These are phyloP conservation scores for Ustulina deusta DNA, from an alignment of 2,329 filamentous ascomycete genomes.

Conservation along the genomic window DNA sequence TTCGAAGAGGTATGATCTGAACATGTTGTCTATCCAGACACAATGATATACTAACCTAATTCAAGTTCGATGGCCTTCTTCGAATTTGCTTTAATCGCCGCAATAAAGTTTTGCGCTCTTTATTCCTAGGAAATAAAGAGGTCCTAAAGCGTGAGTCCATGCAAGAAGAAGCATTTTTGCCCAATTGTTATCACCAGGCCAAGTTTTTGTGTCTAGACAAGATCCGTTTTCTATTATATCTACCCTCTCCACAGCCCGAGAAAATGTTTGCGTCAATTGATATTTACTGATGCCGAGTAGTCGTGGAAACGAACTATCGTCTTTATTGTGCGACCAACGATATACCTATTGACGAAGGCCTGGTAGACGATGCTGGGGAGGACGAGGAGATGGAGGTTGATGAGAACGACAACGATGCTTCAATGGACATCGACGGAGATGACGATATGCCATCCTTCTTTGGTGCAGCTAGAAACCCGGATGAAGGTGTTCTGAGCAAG, in stretches of 20 bases:
- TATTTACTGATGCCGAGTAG: slow-evolving; percentile 75
- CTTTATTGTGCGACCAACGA: slow-evolving; percentile 91
- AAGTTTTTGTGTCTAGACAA: neutral
- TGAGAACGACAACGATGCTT: slow-evolving; percentile 53
- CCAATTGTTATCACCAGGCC: no score
- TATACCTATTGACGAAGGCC: slow-evolving; percentile 78
- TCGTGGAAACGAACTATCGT: slow-evolving; percentile 89
- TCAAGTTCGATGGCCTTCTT: slow-evolving; percentile 70
- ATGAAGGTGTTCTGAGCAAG: slow-evolving; percentile 63
- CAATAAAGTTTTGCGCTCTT: slow-evolving; percentile 86
- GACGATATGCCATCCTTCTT: slow-evolving; percentile 88
- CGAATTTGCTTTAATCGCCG: slow-evolving; percentile 82
- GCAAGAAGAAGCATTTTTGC: neutral
- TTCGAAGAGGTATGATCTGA: slow-evolving; percentile 74
- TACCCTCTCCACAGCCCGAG: no score
- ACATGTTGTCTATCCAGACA: neutral
- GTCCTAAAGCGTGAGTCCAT: slow-evolving; percentile 37
- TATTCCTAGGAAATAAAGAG: slow-evolving; percentile 39
- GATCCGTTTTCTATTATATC: slow-evolving; percentile 68
- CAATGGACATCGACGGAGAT: slow-evolving; percentile 63
- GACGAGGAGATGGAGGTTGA: slow-evolving; percentile 56
- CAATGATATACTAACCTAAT: slow-evolving; percentile 12
- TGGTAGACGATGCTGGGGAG: slow-evolving; percentile 58
- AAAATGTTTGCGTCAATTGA: neutral
- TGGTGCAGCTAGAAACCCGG: slow-evolving; percentile 69